A percentile compares a stretch with the other conserved stretches of the same genome.
Evolutionary conservation across 129 eudicot species (phyloP).

Genomic region (Lonicera japonica): DNA sequence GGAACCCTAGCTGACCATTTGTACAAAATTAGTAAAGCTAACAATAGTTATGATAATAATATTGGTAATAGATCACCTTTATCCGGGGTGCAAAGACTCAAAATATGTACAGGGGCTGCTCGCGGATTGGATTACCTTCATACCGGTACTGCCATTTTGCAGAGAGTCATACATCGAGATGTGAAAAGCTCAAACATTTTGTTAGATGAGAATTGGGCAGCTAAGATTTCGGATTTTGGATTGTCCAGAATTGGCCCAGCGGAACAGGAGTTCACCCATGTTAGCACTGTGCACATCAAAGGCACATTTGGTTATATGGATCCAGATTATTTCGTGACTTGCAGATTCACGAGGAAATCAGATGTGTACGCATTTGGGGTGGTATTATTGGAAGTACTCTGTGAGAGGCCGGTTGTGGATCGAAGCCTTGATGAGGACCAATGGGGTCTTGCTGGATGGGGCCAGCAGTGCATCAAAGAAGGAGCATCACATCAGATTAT

Average conservation of each 20-base stretch:
- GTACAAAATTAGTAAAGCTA: too few relatives aligned
- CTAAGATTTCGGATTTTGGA: not conserved
- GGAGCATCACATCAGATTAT: not conserved
- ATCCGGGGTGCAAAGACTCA: not conserved
- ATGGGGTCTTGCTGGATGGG: not conserved
- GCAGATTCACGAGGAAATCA: not conserved
- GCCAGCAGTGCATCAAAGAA: not conserved
- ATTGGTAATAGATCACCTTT: not conserved
- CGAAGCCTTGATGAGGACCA: not conserved
- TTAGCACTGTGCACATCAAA: not conserved
- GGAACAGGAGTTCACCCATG: not conserved
- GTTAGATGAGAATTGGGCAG: not conserved
- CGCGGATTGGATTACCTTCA: not conserved
- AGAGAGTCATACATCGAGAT: too few relatives aligned
- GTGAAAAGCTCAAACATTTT: too few relatives aligned
- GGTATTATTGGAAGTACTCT: not conserved
- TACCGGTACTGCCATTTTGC: not conserved
- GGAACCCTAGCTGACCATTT: too few relatives aligned
- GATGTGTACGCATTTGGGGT: not conserved
- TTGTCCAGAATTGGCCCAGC: not conserved
- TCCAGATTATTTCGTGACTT: not conserved
- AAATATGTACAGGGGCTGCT: not conserved
- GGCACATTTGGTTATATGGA: not conserved
- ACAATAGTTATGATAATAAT: too few relatives aligned
- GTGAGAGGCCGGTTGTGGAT: not conserved